A percentile compares a stretch with the other conserved stretches of the same genome.
phyloP scores from a whole-genome alignment of 2,329 filamentous ascomycete species.

The Shiraia sp. region DNA sequence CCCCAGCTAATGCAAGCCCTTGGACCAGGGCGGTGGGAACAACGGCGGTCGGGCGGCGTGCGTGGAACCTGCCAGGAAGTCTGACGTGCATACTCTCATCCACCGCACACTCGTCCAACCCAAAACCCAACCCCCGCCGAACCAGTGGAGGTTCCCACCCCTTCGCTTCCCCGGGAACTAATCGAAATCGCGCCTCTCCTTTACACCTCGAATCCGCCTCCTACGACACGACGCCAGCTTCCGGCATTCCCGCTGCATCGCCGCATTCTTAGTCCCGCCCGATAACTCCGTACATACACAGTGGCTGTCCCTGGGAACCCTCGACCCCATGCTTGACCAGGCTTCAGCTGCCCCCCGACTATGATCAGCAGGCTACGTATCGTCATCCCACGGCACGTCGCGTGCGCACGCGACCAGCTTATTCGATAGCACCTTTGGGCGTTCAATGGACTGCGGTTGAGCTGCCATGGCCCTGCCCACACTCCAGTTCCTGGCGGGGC shows the following conservation, averaged over 20 bases:
- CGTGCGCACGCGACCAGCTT: conserved; percentile 28
- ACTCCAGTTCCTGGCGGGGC: conserved; percentile 77
- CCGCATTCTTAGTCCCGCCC: conserved; percentile 16
- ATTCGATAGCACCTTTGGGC: conserved; percentile 17
- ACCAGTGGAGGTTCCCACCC: background rate
- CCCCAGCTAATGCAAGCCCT: no score
- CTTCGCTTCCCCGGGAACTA: background rate
- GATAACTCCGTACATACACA: conserved; percentile 10
- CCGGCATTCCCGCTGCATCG: conserved; percentile 15
- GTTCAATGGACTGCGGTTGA: conserved; percentile 31
- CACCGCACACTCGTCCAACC: conserved; percentile 3
- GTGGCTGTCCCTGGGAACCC: conserved; percentile 18
- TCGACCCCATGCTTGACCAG: conserved; percentile 12
- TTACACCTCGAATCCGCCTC: background rate
- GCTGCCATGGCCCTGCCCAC: conserved; percentile 51
- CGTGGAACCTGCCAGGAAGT: conserved; percentile 17
- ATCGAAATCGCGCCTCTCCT: background rate
- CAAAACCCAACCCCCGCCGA: conserved; percentile 13
- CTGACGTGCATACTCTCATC: conserved; percentile 17
- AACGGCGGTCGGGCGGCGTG: conserved; percentile 8
- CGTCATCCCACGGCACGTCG: conserved; percentile 26
- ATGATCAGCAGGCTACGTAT: conserved; percentile 31
- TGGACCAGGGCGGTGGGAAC: no score
- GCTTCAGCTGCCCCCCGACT: conserved; percentile 24
- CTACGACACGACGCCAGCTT: conserved; percentile 5